Evolutionary conservation across 78 protist species (phyloP).

Genomic region (Polysphondylium violaceum): DNA sequence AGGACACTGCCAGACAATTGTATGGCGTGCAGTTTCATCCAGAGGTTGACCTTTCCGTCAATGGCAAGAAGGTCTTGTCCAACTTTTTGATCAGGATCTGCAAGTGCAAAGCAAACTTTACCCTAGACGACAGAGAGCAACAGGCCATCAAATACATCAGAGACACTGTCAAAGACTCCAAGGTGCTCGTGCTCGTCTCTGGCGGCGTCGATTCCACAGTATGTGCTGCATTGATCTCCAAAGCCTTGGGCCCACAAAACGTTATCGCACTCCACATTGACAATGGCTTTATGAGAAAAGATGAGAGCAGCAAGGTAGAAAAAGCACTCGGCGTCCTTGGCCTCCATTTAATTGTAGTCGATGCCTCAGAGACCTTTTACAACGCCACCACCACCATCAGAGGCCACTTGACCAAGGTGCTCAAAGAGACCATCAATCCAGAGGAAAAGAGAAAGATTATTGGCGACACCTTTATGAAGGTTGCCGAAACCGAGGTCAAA

Average conservation of each 20-base stretch:
- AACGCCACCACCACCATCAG: constrained; percentile 84
- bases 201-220: constrained; percentile 98
- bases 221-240: constrained; percentile 93
- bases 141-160: constrained; percentile 82
- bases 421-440: constrained; percentile 81
- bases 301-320: constrained; percentile 66
- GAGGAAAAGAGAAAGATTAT: constrained; percentile 97
- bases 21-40: constrained; percentile 96
- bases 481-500: constrained; percentile 70
- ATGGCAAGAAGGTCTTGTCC: constrained; percentile 87
- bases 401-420: constrained; percentile 22
- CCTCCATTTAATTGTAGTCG: constrained; percentile 81
- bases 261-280: constrained; percentile 93
- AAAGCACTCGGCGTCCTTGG: constrained; percentile 72
- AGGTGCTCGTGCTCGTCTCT: constrained; percentile 91
- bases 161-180: constrained; percentile 4
- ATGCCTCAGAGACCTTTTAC: constrained; percentile 90
- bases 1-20: background rate
- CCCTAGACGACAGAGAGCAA: constrained; percentile 82
- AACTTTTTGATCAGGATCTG: constrained; percentile 90
- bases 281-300: constrained; percentile 96
- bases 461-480: constrained; percentile 96
- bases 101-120: constrained; percentile 76
- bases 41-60: constrained; percentile 91
- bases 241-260: constrained; percentile 93